A percentile compares a stretch with the other conserved stretches of the same genome.
These are phyloP conservation scores for Crucibulum laeve DNA, from an alignment of 768 basidiomycete genomes.

Conservation along the genomic window DNA sequence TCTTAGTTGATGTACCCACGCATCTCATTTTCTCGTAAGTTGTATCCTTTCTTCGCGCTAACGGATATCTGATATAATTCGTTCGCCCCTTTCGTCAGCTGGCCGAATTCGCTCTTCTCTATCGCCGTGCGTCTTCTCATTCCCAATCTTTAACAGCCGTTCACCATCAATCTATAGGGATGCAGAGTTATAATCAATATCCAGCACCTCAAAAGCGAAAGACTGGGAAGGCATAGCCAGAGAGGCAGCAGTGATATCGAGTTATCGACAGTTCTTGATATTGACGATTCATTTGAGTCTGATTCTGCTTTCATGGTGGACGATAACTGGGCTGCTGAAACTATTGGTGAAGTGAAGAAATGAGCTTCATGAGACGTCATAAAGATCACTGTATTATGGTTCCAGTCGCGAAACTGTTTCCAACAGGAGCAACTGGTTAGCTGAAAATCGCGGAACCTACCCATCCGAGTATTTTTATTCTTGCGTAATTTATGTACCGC, in stretches of 20 bases:
- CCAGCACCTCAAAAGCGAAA: neutral
- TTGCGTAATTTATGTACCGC: no score
- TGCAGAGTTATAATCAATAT: neutral
- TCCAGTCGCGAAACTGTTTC: no score
- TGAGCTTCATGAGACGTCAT: no score
- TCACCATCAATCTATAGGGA: neutral
- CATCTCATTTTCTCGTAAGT: neutral
- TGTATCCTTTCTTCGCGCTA: neutral
- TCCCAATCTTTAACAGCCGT: neutral
- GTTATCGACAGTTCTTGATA: neutral
- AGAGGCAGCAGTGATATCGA: neutral
- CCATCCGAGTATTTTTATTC: no score
- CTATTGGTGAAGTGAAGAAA: neutral
- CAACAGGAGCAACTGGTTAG: no score
- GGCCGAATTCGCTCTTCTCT: neutral
- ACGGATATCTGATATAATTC: neutral
- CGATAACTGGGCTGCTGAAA: no score
- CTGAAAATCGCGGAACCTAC: no score
- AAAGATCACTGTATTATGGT: no score
- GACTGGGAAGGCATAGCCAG: neutral
- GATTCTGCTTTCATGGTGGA: no score
- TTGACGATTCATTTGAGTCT: no score
- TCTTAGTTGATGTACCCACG: neutral
- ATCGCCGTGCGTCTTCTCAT: neutral
- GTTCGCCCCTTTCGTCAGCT: neutral